Conservation (phyloP, 805 yeast species). For the Ogataea degrootiae region DNA sequence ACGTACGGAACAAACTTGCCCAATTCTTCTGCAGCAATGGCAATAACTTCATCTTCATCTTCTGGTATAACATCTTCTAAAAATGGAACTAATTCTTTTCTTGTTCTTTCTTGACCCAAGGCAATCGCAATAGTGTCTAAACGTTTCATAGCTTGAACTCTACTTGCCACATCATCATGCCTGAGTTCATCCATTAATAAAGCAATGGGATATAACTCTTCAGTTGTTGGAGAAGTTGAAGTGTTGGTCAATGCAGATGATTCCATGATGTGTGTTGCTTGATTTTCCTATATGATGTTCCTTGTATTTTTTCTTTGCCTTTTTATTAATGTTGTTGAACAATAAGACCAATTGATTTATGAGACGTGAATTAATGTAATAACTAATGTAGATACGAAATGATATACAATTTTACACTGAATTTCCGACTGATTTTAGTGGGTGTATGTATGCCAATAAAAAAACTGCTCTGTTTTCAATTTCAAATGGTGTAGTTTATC, state of each 20-base stretch:
- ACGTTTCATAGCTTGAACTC: conserved; percentile 93
- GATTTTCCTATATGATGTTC: no score
- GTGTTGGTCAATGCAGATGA: not conserved
- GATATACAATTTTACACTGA: no score
- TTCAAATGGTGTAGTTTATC: no score
- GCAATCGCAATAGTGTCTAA: conserved; percentile 93
- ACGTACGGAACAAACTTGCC: conserved; percentile 83
- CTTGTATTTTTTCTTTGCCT: no score
- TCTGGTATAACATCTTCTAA: conserved; percentile 87
- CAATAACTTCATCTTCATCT: conserved; percentile 97
- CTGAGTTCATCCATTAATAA: conserved; percentile 89
- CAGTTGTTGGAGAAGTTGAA: conserved; percentile 19
- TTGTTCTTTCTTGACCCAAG: conserved; percentile 87
- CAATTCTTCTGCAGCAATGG: conserved; percentile 86
- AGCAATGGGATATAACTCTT: conserved; percentile 89
- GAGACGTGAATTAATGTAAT: no score
- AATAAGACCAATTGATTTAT: not conserved
- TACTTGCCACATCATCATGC: conserved; percentile 91
- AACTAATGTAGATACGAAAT: no score
- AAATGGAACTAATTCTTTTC: conserved; percentile 85
- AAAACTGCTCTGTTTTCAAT: no score
- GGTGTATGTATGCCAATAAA: no score
- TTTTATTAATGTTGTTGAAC: not conserved
- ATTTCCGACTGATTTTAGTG: no score
- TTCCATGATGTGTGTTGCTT: not conserved